phyloP scores from a whole-genome alignment of 768 basidiomycete genomes.

The Tricholoma terreum region DNA sequence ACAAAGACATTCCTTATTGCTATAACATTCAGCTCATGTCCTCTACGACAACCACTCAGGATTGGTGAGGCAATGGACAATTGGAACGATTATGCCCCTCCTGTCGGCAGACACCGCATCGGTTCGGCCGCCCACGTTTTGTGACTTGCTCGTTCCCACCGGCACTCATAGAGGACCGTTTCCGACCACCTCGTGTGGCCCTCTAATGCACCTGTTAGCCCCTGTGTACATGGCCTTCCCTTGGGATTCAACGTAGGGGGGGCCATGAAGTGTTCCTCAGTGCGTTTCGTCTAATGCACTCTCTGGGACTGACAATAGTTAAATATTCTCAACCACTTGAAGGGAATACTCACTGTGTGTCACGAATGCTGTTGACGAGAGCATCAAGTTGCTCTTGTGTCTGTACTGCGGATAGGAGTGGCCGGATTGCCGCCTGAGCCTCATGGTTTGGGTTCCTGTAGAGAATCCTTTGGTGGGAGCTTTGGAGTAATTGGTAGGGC shows the following conservation, averaged over 20 bases:
- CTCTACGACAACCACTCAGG: no score
- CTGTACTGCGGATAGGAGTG: slow-evolving; percentile 18
- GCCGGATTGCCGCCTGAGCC: slow-evolving; percentile 20
- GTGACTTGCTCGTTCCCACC: neutral
- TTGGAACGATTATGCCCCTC: slow-evolving; percentile 15
- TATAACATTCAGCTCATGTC: no score
- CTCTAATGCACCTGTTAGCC: slow-evolving; percentile 20
- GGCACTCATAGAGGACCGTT: neutral
- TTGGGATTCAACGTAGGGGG: slow-evolving; percentile 18
- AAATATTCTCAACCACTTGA: no score
- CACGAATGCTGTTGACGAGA: slow-evolving; percentile 12
- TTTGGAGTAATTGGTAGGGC: no score
- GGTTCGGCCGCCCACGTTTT: no score
- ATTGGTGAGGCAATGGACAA: neutral
- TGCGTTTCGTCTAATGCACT: slow-evolving; percentile 2
- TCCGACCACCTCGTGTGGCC: slow-evolving; percentile 13
- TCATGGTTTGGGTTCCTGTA: slow-evolving; percentile 21
- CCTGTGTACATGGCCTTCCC: slow-evolving; percentile 17
- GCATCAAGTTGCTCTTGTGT: slow-evolving; percentile 26
- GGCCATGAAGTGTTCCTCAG: slow-evolving; percentile 17
- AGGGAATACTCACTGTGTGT: slow-evolving; percentile 11
- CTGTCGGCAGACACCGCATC: slow-evolving; percentile 12
- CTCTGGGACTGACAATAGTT: neutral
- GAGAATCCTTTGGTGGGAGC: no score
- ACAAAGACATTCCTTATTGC: no score